Percentiles rank a stretch among this genome's conserved stretches.
Evolutionary conservation across 2,329 filamentous ascomycete species (phyloP).

Genomic region (Dactylonectria macrodidyma): DNA sequence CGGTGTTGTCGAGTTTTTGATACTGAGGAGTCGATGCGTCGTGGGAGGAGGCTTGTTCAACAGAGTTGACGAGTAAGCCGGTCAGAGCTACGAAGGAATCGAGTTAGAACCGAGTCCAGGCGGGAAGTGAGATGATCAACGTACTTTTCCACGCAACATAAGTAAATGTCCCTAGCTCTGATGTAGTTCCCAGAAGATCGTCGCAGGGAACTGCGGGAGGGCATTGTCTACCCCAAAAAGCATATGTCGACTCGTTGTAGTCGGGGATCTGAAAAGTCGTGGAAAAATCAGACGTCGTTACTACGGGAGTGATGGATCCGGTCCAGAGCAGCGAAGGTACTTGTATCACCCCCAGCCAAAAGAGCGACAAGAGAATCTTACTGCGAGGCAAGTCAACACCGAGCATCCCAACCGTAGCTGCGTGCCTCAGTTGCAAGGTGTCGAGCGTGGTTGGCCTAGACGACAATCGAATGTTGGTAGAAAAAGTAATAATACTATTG

Average conservation of each 20-base stretch:
- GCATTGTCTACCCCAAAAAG: background rate
- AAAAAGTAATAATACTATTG: background rate
- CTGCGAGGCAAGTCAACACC: background rate
- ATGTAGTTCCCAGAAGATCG: background rate
- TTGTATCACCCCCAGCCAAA: background rate
- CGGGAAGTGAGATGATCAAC: background rate
- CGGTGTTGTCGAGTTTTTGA: background rate
- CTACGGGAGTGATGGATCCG: background rate
- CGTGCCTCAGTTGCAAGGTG: background rate
- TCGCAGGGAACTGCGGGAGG: background rate
- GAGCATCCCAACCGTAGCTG: background rate
- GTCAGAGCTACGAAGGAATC: background rate
- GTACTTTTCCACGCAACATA: conserved; percentile 3
- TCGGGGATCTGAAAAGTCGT: background rate
- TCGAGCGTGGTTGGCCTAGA: background rate
- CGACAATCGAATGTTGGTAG: background rate
- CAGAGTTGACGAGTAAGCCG: conserved; percentile 2
- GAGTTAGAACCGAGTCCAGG: background rate
- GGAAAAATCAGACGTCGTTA: background rate
- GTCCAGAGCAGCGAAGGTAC: background rate
- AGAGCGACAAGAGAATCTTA: background rate
- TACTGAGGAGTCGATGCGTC: background rate
- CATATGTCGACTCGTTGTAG: background rate
- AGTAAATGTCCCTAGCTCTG: background rate
- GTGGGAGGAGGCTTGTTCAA: background rate